These are phyloP conservation scores for Mucor velutinosus DNA, from an alignment of 371 early-diverging fungal species.

Conservation along the genomic window DNA sequence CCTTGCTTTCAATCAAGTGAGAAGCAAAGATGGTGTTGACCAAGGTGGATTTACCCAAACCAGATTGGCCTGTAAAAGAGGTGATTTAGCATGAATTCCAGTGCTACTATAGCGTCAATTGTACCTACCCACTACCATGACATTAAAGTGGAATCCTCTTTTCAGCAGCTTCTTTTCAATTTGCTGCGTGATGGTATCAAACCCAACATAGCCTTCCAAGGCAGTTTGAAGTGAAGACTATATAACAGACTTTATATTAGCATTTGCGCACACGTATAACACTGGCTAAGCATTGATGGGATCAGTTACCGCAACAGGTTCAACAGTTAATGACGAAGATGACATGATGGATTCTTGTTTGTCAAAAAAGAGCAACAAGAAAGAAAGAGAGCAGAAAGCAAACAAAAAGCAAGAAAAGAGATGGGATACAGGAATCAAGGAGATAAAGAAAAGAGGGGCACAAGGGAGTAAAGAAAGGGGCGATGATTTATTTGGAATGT, in stretches of 20 bases:
- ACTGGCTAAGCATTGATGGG: background rate
- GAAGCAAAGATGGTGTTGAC: constrained; percentile 94
- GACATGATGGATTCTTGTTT: constrained; percentile 7
- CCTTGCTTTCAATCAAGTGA: constrained; percentile 85
- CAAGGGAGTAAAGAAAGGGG: background rate
- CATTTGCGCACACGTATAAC: too few relatives aligned
- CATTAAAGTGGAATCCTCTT: constrained; percentile 93
- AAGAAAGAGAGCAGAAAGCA: background rate
- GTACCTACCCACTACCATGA: constrained; percentile 88
- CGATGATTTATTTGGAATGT: constrained; percentile 1
- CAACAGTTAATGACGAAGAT: constrained; percentile 13
- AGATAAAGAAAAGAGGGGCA: background rate
- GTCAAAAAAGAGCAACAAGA: background rate
- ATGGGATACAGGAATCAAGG: background rate
- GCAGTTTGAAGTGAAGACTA: constrained; percentile 51
- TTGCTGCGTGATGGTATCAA: constrained; percentile 93
- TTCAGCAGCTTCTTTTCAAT: constrained; percentile 91
- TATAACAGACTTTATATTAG: background rate
- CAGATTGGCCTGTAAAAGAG: constrained; percentile 81
- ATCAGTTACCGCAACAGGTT: constrained; percentile 15
- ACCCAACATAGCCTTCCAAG: constrained; percentile 85
- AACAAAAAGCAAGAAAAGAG: background rate
- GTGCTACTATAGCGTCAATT: background rate
- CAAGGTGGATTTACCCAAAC: constrained; percentile 98
- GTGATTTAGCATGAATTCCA: background rate